Evolutionary conservation across 495 filamentous ascomycete genomes (phyloP).

Genomic region (Podospora conica): DNA sequence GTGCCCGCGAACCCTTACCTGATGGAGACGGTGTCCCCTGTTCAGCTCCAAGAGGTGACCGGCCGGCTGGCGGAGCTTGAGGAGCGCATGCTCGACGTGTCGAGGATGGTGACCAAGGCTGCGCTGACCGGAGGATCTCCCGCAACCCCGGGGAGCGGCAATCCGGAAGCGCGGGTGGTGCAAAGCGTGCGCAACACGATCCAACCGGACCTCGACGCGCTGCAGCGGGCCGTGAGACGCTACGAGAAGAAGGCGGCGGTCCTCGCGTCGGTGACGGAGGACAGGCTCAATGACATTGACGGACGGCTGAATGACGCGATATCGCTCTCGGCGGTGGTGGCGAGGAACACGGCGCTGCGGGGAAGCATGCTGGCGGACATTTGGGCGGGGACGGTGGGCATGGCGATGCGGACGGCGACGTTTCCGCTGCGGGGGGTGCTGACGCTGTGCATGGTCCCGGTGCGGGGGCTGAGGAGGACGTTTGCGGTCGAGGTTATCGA

Average conservation of each 20-base stretch:
- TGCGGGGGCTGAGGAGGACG: neutral
- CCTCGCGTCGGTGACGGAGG: conserved; percentile 66
- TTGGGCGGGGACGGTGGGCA: conserved; percentile 16
- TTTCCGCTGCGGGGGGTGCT: conserved; percentile 21
- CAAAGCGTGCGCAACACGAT: conserved; percentile 57
- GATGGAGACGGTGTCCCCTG: conserved; percentile 33
- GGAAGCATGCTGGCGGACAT: conserved; percentile 13
- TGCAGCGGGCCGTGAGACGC: conserved; percentile 84
- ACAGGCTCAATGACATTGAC: conserved; percentile 64
- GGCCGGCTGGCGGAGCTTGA: conserved; percentile 68
- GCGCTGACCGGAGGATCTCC: neutral
- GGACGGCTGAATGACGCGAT: conserved; percentile 67
- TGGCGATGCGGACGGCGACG: conserved; percentile 6
- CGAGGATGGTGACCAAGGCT: neutral
- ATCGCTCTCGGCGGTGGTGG: conserved; percentile 67
- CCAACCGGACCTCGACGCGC: conserved; percentile 78
- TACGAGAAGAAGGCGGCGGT: conserved; percentile 85
- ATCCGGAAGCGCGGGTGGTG: conserved; percentile 38
- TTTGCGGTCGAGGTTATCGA: neutral
- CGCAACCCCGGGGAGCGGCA: conserved; percentile 5
- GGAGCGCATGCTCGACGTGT: conserved; percentile 31
- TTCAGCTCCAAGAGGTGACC: conserved; percentile 51
- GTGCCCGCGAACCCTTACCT: conserved; percentile 50
- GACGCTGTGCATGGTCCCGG: neutral
- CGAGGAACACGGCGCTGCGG: conserved; percentile 39